Base-by-base conservation (phyloP, 2,329 filamentous ascomycete species). In the Neocucurbitaria cava region DNA sequence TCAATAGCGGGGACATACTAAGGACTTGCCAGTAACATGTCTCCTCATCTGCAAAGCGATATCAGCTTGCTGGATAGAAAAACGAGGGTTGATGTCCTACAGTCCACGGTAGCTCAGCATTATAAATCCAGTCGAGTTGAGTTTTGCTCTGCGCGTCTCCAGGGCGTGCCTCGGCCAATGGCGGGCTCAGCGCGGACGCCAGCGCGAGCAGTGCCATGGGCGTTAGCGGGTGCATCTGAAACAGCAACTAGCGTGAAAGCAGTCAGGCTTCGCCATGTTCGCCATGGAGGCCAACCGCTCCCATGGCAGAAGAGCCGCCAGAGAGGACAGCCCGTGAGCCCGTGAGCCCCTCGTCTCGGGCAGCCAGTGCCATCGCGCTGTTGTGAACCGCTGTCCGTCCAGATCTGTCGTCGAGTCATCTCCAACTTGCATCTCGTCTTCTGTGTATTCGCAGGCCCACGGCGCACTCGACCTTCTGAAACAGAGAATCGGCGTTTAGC, bases 401-500 rank as follows among this genome's bases (percentile, higher is more conserved):
- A 50, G 40, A 33, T 40, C 11, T 49, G 21, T 44, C 31, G 31
- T n/a, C 9, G 10, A 8, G 13, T 35, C 31, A 15, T 38, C 35
- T 36, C 35, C 38, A 21, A 39, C 10, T 21, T n/a, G 23, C 23
- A 17, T 28, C 35, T 43, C 21, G 24, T 39, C 40, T 26, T 38
- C 21, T 28, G 46, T 54, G 35, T 46, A 50, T 30, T 23, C 38
- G 36, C 44, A 35, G 52, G 59, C 59, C 41, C 54, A 42, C 55
- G 57, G 54, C 58, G 52, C 58, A 53, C 49, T 55, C 47, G 49
- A 54, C 38, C 39, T 53, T 56, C 64, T 72, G 68, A 72, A 72
- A 71, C 69, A 53, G 41, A 56, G 42, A 61, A 65, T 63, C 62
- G 62, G 59, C 58, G 56, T 64, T 59, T 70, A 65, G 63, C 58